A percentile compares a stretch with the other conserved stretches of the same genome.
Evolutionary conservation across 768 basidiomycete species (phyloP).

Genomic region (Boletellus emodensis): DNA sequence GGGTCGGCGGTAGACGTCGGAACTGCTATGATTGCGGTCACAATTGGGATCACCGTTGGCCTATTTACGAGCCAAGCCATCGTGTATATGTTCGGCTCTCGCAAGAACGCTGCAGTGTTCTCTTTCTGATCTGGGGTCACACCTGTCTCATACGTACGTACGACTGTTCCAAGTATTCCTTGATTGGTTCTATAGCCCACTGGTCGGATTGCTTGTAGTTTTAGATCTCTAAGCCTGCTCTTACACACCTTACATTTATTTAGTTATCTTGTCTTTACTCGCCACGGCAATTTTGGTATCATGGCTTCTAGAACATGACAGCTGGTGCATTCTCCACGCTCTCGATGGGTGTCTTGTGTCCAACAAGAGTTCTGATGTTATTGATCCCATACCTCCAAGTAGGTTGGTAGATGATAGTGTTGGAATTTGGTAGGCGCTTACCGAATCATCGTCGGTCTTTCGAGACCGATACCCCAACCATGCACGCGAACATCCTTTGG

Average conservation of each 20-base stretch:
- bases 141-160: conserved; percentile 1
- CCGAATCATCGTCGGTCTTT: conserved; percentile 99
- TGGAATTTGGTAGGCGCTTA: conserved; percentile 33
- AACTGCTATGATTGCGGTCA: conserved; percentile 84
- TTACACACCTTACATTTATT: conserved; percentile 6
- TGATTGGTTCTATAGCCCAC: background rate
- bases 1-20: conserved; percentile 83
- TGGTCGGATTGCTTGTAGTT: conserved; percentile 3
- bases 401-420: background rate
- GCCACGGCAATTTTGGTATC: conserved; percentile 5
- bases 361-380: conserved; percentile 94
- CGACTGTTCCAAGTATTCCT: background rate
- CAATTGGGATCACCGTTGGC: conserved; percentile 87
- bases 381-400: conserved; percentile 83
- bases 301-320: conserved; percentile 68
- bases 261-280: background rate
- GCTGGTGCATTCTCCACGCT: conserved; percentile 85
- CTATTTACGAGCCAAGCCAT: conserved; percentile 85
- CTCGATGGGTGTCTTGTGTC: conserved; percentile 94
- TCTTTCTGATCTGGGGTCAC: conserved; percentile 51
- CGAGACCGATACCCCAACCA: conserved; percentile 93
- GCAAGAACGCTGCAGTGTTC: conserved; percentile 83
- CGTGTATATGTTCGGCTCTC: conserved; percentile 80
- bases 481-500: conserved; percentile 95
- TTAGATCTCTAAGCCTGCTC: background rate